A percentile compares a stretch with the other conserved stretches of the same genome.
Evolutionary conservation across 148 eudicot genomes (phyloP).

Genomic region (Nepenthes mirabilis): DNA sequence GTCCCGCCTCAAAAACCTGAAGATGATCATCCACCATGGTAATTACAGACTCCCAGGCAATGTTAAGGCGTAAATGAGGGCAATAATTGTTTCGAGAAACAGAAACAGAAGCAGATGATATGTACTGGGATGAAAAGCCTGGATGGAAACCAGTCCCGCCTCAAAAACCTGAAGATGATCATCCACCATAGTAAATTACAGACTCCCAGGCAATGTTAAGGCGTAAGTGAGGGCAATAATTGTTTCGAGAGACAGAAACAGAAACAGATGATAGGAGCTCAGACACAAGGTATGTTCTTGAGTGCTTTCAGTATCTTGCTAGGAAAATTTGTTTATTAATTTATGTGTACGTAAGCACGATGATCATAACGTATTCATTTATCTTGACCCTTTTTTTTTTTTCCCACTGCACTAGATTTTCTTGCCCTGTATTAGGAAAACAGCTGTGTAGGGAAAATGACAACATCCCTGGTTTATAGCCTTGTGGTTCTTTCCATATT

Average conservation of each 20-base stretch:
- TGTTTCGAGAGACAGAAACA: background rate
- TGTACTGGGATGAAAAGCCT: conserved; percentile 97
- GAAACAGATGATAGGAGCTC: background rate
- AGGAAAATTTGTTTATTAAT: no score
- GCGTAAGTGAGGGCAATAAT: background rate
- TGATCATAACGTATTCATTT: no score
- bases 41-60: background rate
- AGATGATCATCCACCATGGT: conserved; percentile 85
- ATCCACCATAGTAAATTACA: conserved; percentile 47
- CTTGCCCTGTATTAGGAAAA: no score
- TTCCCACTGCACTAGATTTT: no score
- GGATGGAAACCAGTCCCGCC: conserved; percentile 87
- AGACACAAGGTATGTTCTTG: no score
- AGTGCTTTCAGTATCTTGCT: no score
- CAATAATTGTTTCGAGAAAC: background rate
- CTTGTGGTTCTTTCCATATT: no score
- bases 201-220: background rate
- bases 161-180: conserved; percentile 72
- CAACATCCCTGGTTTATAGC: no score
- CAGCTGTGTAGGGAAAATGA: no score
- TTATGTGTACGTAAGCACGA: no score
- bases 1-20: conserved; percentile 62
- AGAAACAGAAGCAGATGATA: conserved; percentile 40
- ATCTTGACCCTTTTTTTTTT: no score
- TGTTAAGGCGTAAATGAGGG: background rate